Percentiles rank a stretch among this genome's conserved stretches.
These are phyloP conservation scores for Botrytis deweyae DNA, from an alignment of 2,329 filamentous ascomycete species.

Conservation along the genomic window DNA sequence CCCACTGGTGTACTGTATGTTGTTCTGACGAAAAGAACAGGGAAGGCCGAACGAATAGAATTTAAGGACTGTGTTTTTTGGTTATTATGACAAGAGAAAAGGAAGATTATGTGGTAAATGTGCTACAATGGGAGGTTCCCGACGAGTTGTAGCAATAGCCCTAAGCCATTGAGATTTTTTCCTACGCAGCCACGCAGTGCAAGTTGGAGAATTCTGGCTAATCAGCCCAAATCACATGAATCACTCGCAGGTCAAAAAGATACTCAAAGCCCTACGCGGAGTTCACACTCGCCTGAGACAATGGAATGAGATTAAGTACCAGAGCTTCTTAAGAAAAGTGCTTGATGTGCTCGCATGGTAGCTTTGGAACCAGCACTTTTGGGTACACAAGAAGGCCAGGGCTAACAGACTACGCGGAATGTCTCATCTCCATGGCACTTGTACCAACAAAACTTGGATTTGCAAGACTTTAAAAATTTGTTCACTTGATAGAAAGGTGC, in stretches of 20 bases:
- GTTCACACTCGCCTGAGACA: neutral
- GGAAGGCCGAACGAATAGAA: too few relatives aligned
- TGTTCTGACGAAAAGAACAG: too few relatives aligned
- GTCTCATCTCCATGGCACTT: neutral
- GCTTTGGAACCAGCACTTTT: neutral
- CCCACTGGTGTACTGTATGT: too few relatives aligned
- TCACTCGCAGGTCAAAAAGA: neutral
- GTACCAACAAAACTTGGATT: neutral
- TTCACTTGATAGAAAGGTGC: neutral
- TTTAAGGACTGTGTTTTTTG: too few relatives aligned
- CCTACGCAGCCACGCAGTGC: neutral
- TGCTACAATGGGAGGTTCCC: too few relatives aligned
- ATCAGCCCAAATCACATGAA: neutral
- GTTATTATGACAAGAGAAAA: too few relatives aligned
- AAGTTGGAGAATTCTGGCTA: neutral
- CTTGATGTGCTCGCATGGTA: neutral
- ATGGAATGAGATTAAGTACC: neutral
- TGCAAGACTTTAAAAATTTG: neutral
- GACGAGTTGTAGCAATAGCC: too few relatives aligned
- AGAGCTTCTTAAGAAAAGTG: neutral
- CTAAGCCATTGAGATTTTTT: too few relatives aligned
- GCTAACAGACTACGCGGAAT: neutral
- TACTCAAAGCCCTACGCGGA: neutral
- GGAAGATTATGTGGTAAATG: too few relatives aligned
- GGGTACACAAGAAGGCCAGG: neutral